These are phyloP conservation scores for Aspergillus clavatus DNA, from an alignment of 2,329 filamentous ascomycete species.

Conservation along the genomic window DNA sequence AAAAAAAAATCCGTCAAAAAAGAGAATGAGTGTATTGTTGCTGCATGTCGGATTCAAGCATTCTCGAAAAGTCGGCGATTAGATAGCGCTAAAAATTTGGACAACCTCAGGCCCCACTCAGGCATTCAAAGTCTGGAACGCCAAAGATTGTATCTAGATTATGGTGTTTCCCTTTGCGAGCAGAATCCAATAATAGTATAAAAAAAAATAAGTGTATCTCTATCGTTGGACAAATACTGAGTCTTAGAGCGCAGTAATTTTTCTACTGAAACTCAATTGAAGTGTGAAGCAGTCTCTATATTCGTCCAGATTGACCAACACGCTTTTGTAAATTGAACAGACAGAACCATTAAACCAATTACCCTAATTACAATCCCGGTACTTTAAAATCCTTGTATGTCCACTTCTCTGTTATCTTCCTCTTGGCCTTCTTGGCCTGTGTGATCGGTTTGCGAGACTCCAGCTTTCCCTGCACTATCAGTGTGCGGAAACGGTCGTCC, in stretches of 20 bases:
- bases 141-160: not conserved
- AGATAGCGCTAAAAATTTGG: conserved; percentile 16
- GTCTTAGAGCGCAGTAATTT: too few relatives aligned
- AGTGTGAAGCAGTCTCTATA: not conserved
- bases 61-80: not conserved
- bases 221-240: too few relatives aligned
- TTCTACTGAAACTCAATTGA: too few relatives aligned
- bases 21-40: not conserved
- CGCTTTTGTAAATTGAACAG: conserved; percentile 4
- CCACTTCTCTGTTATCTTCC: conserved; percentile 90
- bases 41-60: not conserved
- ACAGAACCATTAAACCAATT: conserved; percentile 18
- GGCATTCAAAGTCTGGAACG: not conserved
- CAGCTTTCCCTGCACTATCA: conserved; percentile 83
- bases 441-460: conserved; percentile 74
- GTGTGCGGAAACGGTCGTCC: conserved; percentile 83
- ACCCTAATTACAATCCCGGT: conserved; percentile 25
- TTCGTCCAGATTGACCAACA: not conserved
- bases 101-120: conserved; percentile 1
- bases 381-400: conserved; percentile 88
- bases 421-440: conserved; percentile 77
- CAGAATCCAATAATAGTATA: too few relatives aligned
- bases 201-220: too few relatives aligned
- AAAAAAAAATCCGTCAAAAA: conserved; percentile 1
- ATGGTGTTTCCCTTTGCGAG: too few relatives aligned